A percentile compares a stretch with the other conserved stretches of the same genome.
Evolutionary conservation across 148 eudicot species (phyloP).

Genomic region (Camellia granthamiana): DNA sequence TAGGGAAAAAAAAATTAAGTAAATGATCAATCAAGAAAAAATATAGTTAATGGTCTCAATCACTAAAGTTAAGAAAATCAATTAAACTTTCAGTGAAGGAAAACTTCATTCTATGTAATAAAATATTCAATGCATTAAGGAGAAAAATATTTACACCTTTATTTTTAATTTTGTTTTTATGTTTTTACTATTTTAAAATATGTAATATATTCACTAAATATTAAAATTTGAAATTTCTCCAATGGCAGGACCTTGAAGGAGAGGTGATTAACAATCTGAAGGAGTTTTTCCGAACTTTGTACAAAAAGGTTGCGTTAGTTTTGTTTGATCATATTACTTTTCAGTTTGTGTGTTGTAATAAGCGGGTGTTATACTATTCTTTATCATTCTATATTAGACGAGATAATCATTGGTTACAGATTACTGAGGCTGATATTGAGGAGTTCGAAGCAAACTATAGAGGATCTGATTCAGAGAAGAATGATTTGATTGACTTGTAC

Average conservation of each 20-base stretch:
- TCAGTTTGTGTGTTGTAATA: not conserved
- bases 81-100: too few species aligned
- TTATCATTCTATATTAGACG: not conserved
- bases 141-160: too few species aligned
- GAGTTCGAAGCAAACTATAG: slow-evolving; percentile 96
- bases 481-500: slow-evolving; percentile 71
- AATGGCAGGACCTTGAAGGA: slow-evolving; percentile 76
- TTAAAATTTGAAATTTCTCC: too few species aligned
- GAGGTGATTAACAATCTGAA: slow-evolving; percentile 63
- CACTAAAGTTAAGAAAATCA: too few species aligned
- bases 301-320: slow-evolving; percentile 52
- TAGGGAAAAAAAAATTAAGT: too few species aligned
- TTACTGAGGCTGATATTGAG: slow-evolving; percentile 90
- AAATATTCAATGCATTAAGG: too few species aligned
- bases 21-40: too few species aligned
- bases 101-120: too few species aligned
- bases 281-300: slow-evolving; percentile 71
- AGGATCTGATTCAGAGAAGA: slow-evolving; percentile 92
- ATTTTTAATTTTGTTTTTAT: too few species aligned
- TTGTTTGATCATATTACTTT: not conserved
- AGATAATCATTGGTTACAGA: slow-evolving; percentile 32
- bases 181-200: too few species aligned
- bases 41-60: too few species aligned
- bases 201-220: too few species aligned
- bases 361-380: not conserved